These are phyloP conservation scores for Clitopilus passeckerianus DNA, from an alignment of 768 basidiomycete species.

Conservation along the genomic window DNA sequence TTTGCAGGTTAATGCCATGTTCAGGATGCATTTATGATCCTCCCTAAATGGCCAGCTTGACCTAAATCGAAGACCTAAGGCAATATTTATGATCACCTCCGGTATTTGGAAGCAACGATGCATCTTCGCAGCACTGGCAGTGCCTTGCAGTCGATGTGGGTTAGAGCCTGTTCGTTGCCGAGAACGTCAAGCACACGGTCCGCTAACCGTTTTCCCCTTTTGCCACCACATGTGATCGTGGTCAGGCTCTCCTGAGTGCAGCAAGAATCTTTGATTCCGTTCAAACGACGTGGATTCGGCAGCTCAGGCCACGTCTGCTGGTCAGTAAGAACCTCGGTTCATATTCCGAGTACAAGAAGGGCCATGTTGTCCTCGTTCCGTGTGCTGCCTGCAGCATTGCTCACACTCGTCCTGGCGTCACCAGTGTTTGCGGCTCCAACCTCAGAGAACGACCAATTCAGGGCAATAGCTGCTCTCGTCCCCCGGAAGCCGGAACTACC, in stretches of 20 bases:
- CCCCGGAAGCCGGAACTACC: slow-evolving; percentile 51
- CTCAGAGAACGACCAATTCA: slow-evolving; percentile 56
- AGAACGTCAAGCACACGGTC: background rate
- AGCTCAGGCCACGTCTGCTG: background rate
- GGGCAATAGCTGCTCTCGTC: slow-evolving; percentile 43
- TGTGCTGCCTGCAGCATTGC: background rate
- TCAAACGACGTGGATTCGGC: background rate
- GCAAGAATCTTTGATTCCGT: background rate
- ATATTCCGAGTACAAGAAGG: background rate
- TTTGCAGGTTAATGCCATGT: background rate
- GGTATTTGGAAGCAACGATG: background rate
- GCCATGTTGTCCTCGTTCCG: background rate
- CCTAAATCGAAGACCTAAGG: background rate
- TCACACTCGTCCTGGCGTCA: background rate
- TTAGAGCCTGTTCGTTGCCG: no score
- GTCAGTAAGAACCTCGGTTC: background rate
- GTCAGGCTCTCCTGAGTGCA: background rate
- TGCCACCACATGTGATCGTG: background rate
- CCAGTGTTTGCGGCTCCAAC: slow-evolving; percentile 13
- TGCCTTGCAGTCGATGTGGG: no score
- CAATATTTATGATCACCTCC: background rate
- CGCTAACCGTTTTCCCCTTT: background rate
- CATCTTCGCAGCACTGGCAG: background rate
- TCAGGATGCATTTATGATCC: background rate
- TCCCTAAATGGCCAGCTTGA: background rate